Evolutionary conservation across 768 basidiomycete genomes (phyloP), one percentile per base, ranked within the genome.

Genomic region (Collybia nuda): DNA sequence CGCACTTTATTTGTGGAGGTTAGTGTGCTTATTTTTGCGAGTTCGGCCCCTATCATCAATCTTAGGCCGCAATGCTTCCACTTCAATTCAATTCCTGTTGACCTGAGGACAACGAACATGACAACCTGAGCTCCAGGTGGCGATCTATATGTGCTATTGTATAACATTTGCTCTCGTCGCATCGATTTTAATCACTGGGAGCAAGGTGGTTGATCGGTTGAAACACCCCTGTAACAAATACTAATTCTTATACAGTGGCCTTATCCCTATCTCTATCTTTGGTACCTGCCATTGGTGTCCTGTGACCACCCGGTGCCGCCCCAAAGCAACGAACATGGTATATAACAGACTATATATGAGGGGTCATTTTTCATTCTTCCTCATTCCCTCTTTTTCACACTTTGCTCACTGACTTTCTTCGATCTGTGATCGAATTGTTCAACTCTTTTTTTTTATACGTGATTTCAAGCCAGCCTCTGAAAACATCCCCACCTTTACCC

Each of bases 341-440:
- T 39, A 24, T 35, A 11, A 21, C 15, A 11, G 3, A 14, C 2
- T 5, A 23, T 9, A n/a, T 38, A 18, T 47, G 45, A 29, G 45
- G 29, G 28, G n/a, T 12, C 14, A 17, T 52, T 47, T 47, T 17
- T 19, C 24, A 28, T 36, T 36, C 7, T n/a, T 37, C 48, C 45
- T 22, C 12, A 2, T 28, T 45, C 43, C 38, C 29, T 43, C 35
- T 48, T 28, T 44, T 38, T 32, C 15, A 28, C 19, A 35, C 38
- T 39, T 42, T 22, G 57, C 52, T 50, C 35, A 41, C 35, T 40
- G 32, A 53, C 44, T 51, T 49, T 47, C 40, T 40, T 54, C 53
- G 53, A 47, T 54, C 53, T 36, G 53, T 44, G 53, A 54, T 50
- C 53, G 53, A 54, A 19, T 37, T 48, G 48, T 49, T 52, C 53